Conservation (phyloP, 495 filamentous ascomycete species). For the Elaphomyces granulatus region DNA sequence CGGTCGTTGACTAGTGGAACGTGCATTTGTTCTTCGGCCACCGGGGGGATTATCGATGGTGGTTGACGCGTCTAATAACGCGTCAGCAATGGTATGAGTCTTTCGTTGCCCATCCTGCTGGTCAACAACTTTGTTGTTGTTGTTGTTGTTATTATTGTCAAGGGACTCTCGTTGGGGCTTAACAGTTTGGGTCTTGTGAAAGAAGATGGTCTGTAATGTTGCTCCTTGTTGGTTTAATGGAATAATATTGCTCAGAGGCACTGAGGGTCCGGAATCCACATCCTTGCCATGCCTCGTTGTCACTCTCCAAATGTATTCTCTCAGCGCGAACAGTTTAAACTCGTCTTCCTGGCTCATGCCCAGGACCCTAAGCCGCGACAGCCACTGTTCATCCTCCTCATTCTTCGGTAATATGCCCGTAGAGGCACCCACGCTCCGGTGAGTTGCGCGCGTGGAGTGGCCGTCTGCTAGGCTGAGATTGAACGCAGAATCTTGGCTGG, state of each 20-base stretch:
- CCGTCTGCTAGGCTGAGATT: slow-evolving; percentile 35
- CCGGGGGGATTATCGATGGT: slow-evolving; percentile 57
- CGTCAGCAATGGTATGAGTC: slow-evolving; percentile 74
- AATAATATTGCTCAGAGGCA: slow-evolving; percentile 52
- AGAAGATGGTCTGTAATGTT: slow-evolving; percentile 78
- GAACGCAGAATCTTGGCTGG: slow-evolving; percentile 50
- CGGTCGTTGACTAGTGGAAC: slow-evolving; percentile 28
- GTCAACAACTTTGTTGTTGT: slow-evolving; percentile 5
- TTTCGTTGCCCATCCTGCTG: slow-evolving; percentile 22
- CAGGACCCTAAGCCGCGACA: slow-evolving; percentile 65
- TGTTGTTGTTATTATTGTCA: slow-evolving; percentile 12
- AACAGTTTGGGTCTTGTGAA: slow-evolving; percentile 52
- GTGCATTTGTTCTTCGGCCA: slow-evolving; percentile 42
- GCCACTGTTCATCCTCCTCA: slow-evolving; percentile 95
- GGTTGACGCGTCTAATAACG: slow-evolving; percentile 81
- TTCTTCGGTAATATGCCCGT: slow-evolving; percentile 41
- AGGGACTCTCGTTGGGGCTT: slow-evolving; percentile 28
- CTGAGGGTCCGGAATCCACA: slow-evolving; percentile 16
- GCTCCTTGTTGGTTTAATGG: slow-evolving; percentile 54
- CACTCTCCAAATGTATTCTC: slow-evolving; percentile 86
- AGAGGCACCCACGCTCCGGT: slow-evolving; percentile 18
- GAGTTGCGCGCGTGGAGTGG: slow-evolving; percentile 14
- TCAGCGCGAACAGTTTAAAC: slow-evolving; percentile 69
- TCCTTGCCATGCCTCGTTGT: slow-evolving; percentile 52
- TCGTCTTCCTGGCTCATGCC: slow-evolving; percentile 80